These are phyloP conservation scores for Piromyces finnis DNA, from an alignment of 192 early-diverging fungal genomes.

Conservation along the genomic window DNA sequence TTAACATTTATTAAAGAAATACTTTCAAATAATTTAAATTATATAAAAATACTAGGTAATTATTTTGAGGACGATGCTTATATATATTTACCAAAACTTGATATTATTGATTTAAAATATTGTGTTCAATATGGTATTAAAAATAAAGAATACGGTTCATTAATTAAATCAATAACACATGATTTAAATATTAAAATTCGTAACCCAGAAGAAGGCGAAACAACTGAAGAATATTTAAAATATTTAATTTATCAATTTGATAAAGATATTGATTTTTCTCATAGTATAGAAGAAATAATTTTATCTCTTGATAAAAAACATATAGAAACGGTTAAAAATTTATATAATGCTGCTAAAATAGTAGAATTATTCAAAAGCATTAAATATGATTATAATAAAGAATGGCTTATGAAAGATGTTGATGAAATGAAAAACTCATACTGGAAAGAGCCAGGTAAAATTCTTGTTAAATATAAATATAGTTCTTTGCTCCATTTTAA, in stretches of 20 bases:
- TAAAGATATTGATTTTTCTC: not conserved
- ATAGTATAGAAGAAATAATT: not conserved
- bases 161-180: not conserved
- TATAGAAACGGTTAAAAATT: not conserved
- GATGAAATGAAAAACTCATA: not conserved
- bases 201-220: not conserved
- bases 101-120: not conserved
- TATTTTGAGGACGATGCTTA: not conserved
- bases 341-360: not conserved
- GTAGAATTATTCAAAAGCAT: not conserved
- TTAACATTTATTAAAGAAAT: not conserved
- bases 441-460: not conserved
- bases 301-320: not conserved
- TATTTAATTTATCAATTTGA: not conserved
- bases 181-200: not conserved
- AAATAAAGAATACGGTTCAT: not conserved
- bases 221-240: not conserved
- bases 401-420: not conserved
- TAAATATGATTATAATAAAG: not conserved
- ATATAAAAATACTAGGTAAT: not conserved
- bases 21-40: not conserved
- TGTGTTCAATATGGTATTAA: not conserved
- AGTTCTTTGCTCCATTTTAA: not conserved
- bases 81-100: not conserved
- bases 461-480: not conserved